Evolutionary conservation across 192 early-diverging fungal genomes (phyloP).

Genomic region (Ambispora gerdemannii): DNA sequence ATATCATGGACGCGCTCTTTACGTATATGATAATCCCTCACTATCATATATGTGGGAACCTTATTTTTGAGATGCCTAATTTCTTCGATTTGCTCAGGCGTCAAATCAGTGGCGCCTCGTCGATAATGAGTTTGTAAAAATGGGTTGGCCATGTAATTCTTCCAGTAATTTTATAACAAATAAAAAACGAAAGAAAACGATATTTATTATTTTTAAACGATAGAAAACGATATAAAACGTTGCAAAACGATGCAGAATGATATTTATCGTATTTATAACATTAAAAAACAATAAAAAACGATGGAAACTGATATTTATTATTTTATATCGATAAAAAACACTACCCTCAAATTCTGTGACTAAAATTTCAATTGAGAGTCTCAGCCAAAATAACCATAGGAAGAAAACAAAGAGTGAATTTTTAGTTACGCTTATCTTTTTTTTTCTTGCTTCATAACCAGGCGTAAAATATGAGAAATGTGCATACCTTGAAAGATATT

Average conservation of each 20-base stretch:
- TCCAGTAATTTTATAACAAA: constrained; percentile 12
- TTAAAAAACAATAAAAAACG: not conserved
- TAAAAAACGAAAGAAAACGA: constrained; percentile 7
- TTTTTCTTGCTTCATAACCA: too few species aligned
- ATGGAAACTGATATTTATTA: not conserved
- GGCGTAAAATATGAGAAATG: not conserved
- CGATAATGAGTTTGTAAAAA: constrained; percentile 24
- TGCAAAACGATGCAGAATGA: not conserved
- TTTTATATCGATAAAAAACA: not conserved
- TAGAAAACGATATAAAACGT: not conserved
- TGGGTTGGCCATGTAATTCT: not conserved
- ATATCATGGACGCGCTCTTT: constrained; percentile 18
- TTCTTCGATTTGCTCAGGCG: constrained; percentile 24
- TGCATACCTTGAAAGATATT: not conserved
- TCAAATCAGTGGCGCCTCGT: not conserved
- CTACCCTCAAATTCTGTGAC: constrained; percentile 4
- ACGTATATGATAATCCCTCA: constrained; percentile 8
- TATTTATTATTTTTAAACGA: constrained; percentile 4
- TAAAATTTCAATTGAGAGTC: not conserved
- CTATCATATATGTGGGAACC: constrained; percentile 4
- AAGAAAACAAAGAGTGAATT: not conserved
- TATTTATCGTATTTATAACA: not conserved
- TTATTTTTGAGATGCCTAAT: constrained; percentile 18
- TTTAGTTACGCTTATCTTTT: too few species aligned
- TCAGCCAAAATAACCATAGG: not conserved